Evolutionary conservation across 2,329 filamentous ascomycete genomes (phyloP).

Genomic region (Ophiostoma sp.): DNA sequence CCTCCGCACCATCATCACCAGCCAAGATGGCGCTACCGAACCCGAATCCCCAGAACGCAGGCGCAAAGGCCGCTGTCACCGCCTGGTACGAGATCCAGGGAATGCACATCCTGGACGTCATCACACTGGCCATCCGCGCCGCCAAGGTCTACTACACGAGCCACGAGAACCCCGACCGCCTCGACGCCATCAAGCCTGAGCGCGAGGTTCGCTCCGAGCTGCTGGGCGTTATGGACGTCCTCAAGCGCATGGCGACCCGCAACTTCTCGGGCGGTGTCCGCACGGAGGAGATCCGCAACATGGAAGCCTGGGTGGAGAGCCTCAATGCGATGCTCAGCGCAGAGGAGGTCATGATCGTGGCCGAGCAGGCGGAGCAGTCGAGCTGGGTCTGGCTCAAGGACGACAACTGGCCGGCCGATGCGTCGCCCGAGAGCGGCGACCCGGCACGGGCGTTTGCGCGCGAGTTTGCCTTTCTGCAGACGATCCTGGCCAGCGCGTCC

Average conservation of each 20-base stretch:
- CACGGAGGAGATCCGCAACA: conserved; percentile 68
- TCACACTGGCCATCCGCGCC: conserved; percentile 90
- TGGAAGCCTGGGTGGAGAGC: conserved; percentile 72
- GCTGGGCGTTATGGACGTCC: conserved; percentile 77
- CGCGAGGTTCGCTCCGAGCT: conserved; percentile 78
- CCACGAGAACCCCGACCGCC: conserved; percentile 77
- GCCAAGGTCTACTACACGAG: conserved; percentile 96
- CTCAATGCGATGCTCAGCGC: conserved; percentile 70
- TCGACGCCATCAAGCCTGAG: conserved; percentile 84
- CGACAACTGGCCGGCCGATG: conserved; percentile 60
- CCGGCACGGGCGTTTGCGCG: conserved; percentile 58
- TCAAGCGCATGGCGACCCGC: conserved; percentile 85
- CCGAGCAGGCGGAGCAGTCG: conserved; percentile 63
- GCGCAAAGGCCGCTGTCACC: conserved; percentile 28
- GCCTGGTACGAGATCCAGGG: conserved; percentile 85
- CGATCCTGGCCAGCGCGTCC: conserved; percentile 46
- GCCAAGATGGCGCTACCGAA: background rate
- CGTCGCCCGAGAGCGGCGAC: conserved; percentile 33
- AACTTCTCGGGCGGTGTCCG: conserved; percentile 80
- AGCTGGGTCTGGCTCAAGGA: conserved; percentile 73
- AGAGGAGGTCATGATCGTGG: conserved; percentile 71
- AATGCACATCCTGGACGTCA: conserved; percentile 84
- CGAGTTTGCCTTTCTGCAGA: conserved; percentile 74
- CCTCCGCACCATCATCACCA: conserved; percentile 18
- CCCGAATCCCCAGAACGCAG: conserved; percentile 15